Evolutionary conservation across 2,329 filamentous ascomycete genomes (phyloP).

Genomic region (Epichloe uncinata): DNA sequence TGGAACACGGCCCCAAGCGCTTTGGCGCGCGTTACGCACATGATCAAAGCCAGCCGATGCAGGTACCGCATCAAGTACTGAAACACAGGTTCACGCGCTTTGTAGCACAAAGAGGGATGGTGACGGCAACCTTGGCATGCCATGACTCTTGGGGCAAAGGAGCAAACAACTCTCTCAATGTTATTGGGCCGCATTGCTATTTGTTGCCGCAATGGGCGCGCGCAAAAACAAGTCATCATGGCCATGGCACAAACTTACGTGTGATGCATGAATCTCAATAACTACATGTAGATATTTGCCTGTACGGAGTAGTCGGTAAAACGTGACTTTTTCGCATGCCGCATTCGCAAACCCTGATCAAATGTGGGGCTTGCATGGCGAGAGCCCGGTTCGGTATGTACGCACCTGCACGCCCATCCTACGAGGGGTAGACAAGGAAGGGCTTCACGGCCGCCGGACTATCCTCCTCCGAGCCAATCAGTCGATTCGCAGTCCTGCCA

Average conservation of each 20-base stretch:
- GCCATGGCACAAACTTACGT: not conserved
- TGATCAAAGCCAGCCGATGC: not conserved
- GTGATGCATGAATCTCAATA: not conserved
- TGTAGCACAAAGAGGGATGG: not conserved
- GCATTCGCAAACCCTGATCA: not conserved
- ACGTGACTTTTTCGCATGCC: not conserved
- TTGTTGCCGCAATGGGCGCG: no score
- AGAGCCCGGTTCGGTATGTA: no score
- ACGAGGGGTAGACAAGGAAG: no score
- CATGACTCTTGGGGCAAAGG: not conserved
- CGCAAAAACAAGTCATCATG: not conserved
- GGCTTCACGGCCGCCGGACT: not conserved
- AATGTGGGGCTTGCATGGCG: no score
- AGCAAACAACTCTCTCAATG: not conserved
- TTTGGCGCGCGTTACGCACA: constrained; percentile 1
- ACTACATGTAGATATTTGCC: no score
- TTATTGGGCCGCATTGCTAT: not conserved
- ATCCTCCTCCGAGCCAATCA: constrained; percentile 1
- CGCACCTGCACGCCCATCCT: no score
- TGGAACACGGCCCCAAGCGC: not conserved
- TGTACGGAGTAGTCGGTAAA: no score
- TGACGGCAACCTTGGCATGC: not conserved
- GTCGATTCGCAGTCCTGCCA: not conserved
- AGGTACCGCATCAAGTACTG: not conserved
- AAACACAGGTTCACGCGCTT: not conserved